A percentile compares a stretch with the other conserved stretches of the same genome.
Conservation (phyloP, 257 asterid genomes). For the Lycium barbarum region DNA sequence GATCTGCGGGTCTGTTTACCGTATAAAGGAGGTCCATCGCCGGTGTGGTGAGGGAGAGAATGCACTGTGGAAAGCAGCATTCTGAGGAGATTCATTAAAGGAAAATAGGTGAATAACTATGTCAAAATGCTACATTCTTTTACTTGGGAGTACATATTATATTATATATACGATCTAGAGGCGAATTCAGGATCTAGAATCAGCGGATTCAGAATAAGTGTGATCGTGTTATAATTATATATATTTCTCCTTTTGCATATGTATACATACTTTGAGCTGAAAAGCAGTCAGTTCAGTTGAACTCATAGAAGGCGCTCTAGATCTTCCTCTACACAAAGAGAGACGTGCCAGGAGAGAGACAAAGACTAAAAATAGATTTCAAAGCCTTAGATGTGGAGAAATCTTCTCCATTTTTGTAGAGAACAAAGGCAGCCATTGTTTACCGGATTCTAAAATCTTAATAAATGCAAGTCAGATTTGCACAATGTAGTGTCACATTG, state of each 20-base stretch:
- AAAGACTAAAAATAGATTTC: conserved; percentile 19
- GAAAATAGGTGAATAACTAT: background rate
- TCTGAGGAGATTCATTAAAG: conserved; percentile 43
- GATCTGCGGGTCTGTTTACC: conserved; percentile 76
- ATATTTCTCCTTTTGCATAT: background rate
- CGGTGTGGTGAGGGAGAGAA: conserved; percentile 80
- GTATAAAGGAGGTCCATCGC: conserved; percentile 81
- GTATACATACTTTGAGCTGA: conserved; percentile 25
- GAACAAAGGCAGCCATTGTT: conserved; percentile 47
- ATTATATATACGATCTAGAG: background rate
- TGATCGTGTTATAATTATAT: background rate
- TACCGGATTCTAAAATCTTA: background rate
- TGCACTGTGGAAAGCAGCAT: conserved; percentile 71
- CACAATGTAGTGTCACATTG: background rate
- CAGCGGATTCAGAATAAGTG: background rate
- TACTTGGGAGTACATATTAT: background rate
- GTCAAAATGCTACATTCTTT: background rate
- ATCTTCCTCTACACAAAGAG: background rate
- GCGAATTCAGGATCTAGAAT: background rate
- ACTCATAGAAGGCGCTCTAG: background rate
- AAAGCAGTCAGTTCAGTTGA: background rate
- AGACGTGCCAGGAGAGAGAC: conserved; percentile 27
- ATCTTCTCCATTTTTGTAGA: conserved; percentile 64
- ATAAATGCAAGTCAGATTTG: conserved; percentile 22
- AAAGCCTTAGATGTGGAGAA: conserved; percentile 33